Conservation (phyloP, 1,139 yeast genomes). For the Debaryomyces psychrophilus region DNA sequence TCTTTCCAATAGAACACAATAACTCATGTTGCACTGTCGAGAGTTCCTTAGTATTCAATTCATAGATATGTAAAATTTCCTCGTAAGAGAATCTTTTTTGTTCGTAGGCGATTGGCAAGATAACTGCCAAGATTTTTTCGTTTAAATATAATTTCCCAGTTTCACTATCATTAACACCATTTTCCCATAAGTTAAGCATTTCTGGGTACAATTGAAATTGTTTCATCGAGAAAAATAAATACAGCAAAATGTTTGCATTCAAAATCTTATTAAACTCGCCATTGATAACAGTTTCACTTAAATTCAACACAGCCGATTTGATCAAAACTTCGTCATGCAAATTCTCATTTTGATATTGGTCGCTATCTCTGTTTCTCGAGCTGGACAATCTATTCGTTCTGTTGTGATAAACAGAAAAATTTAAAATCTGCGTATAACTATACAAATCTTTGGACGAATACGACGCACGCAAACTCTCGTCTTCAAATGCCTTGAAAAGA, state of each 20-base stretch:
- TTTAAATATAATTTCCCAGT: conserved; percentile 38
- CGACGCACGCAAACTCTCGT: conserved; percentile 28
- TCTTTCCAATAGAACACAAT: conserved; percentile 43
- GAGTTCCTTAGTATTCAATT: conserved; percentile 33
- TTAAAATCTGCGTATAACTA: conserved; percentile 30
- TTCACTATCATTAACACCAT: conserved; percentile 40
- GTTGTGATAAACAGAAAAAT: conserved; percentile 32
- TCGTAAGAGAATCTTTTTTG: conserved; percentile 64
- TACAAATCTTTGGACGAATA: conserved; percentile 31
- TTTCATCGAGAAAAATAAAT: conserved; percentile 35
- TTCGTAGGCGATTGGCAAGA: conserved; percentile 69
- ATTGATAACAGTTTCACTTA: conserved; percentile 34
- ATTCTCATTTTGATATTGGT: conserved; percentile 32
- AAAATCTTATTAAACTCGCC: conserved; percentile 37
- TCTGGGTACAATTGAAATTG: conserved; percentile 41
- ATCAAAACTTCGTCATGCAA: conserved; percentile 35
- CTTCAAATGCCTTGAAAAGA: conserved; percentile 31
- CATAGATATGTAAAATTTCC: conserved; percentile 47
- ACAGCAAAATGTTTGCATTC: conserved; percentile 23
- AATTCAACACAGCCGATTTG: conserved; percentile 37
- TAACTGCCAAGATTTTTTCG: conserved; percentile 69
- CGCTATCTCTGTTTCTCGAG: conserved; percentile 43
- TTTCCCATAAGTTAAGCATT: conserved; percentile 46
- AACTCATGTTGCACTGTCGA: conserved; percentile 29
- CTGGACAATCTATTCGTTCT: conserved; percentile 37